Evolutionary conservation across 306 rosid species (phyloP).

Genomic region (Citrullus colocynthis): DNA sequence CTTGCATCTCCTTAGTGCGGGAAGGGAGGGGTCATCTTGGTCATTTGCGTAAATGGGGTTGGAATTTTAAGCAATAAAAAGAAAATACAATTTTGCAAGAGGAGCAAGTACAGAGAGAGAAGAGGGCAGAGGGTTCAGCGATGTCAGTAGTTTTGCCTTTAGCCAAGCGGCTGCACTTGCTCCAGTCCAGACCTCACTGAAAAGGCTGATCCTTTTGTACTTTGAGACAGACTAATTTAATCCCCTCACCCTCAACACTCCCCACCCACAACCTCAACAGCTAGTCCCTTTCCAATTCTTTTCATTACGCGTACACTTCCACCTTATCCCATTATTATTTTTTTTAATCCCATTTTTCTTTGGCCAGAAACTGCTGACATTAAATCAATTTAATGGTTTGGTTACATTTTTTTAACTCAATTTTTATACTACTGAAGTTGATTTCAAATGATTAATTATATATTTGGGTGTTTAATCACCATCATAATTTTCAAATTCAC

Average conservation of each 20-base stretch:
- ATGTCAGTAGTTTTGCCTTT: constrained; percentile 8
- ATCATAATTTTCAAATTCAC: no score
- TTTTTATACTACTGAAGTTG: no score
- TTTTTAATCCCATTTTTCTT: background rate
- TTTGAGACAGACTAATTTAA: background rate
- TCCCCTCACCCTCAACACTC: background rate
- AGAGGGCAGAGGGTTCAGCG: constrained; percentile 11
- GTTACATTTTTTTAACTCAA: no score
- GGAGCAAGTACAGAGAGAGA: constrained; percentile 11
- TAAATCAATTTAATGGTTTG: no score
- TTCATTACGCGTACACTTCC: background rate
- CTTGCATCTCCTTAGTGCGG: background rate
- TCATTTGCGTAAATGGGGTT: background rate
- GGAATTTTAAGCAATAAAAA: background rate
- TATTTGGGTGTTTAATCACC: no score
- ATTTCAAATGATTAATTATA: no score
- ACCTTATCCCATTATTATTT: background rate
- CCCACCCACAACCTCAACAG: constrained; percentile 1
- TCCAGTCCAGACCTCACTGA: constrained; percentile 12
- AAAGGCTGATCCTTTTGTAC: constrained; percentile 17
- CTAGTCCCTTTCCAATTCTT: constrained; percentile 9
- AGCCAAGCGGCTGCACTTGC: constrained; percentile 10
- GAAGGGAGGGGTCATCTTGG: background rate
- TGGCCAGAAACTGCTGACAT: no score
- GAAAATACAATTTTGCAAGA: background rate